Evolutionary conservation across 257 asterid species (phyloP).

Genomic region (Forsythia suspensa): DNA sequence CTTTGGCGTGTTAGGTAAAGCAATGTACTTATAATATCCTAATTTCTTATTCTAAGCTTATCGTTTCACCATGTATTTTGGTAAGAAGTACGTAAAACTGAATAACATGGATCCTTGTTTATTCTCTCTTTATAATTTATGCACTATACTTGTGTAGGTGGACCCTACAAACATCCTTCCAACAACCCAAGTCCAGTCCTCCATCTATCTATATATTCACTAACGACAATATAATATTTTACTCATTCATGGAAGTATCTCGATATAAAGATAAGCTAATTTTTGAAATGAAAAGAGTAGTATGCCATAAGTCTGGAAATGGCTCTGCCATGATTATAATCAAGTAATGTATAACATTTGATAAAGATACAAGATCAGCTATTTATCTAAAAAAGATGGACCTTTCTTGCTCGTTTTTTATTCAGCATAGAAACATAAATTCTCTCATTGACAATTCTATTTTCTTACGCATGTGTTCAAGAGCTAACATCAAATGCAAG

Average conservation of each 20-base stretch:
- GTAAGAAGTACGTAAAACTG: not conserved
- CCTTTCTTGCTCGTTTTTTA: slow-evolving; percentile 83
- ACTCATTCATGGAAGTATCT: not conserved
- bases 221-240: not conserved
- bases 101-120: not conserved
- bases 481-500: slow-evolving; percentile 50
- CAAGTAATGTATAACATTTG: not conserved
- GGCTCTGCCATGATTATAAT: not conserved
- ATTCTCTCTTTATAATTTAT: not conserved
- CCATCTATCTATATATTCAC: not conserved
- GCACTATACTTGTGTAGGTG: not conserved
- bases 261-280: not conserved
- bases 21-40: not conserved
- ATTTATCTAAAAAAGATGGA: slow-evolving; percentile 17
- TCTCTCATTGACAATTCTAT: slow-evolving; percentile 79
- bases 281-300: not conserved
- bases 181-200: not conserved
- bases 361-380: not conserved
- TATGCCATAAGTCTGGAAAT: not conserved
- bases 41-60: not conserved
- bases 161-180: not conserved
- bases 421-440: slow-evolving; percentile 65
- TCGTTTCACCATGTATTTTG: not conserved
- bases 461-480: slow-evolving; percentile 93
- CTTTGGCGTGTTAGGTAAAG: not conserved